Conservation (phyloP, 2,329 filamentous ascomycete species). For the Aspergillus versicolor region DNA sequence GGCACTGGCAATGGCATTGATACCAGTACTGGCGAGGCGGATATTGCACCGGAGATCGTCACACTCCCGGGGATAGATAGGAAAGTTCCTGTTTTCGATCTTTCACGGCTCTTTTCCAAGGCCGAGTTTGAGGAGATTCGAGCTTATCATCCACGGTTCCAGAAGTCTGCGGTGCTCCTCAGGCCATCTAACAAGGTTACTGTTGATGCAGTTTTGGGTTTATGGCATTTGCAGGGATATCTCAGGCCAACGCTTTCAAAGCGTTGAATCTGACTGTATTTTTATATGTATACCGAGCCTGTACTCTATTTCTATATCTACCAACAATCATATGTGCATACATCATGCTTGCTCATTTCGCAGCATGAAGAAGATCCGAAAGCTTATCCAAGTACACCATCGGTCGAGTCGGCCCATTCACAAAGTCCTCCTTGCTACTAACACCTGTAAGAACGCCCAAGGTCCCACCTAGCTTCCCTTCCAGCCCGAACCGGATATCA, state of each 20-base stretch:
- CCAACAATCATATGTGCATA: neutral
- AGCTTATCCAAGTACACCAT: conserved; percentile 81
- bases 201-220: conserved; percentile 31
- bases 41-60: conserved; percentile 27
- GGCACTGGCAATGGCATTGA: neutral
- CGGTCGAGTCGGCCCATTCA: conserved; percentile 72
- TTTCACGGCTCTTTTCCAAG: conserved; percentile 31
- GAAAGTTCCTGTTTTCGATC: conserved; percentile 39
- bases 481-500: conserved; percentile 91
- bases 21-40: conserved; percentile 4
- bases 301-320: conserved; percentile 1
- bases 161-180: conserved; percentile 36
- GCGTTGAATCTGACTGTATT: neutral
- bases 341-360: conserved; percentile 8
- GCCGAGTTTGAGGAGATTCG: conserved; percentile 32
- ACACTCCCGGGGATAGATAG: conserved; percentile 28
- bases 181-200: conserved; percentile 29
- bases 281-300: neutral
- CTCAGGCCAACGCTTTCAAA: conserved; percentile 12
- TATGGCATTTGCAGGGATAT: conserved; percentile 42
- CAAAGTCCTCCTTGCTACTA: conserved; percentile 75
- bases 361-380: conserved; percentile 65
- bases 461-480: conserved; percentile 87
- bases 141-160: conserved; percentile 28
- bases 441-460: conserved; percentile 90